Base-by-base conservation (phyloP, 352 stramenopile species). In the Globisporangium cystogenes region DNA sequence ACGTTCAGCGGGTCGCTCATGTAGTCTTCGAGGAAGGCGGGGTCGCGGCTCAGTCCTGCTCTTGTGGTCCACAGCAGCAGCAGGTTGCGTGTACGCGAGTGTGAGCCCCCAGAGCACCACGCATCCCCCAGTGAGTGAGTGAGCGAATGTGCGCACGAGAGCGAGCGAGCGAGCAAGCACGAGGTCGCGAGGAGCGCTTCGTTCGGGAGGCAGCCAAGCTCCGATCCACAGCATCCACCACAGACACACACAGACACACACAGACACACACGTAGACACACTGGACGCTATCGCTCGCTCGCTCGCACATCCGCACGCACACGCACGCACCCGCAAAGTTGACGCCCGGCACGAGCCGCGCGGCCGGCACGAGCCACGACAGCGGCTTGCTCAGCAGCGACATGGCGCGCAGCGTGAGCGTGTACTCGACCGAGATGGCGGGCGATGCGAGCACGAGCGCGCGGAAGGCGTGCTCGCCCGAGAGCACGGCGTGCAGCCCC, bases 351-450 rank as follows among this genome's bases (percentile, higher is more conserved):
- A 86, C 74, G 41, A 86, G 58, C 36, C 62, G 66, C 20, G 72
- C 70, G 14, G 63, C 69, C 1, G 78, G 74, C 24, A 78, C 60
- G 21, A 81, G 35, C 61, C 58, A 69, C 48, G 65, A 65, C 1
- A 88, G 51, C 29, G 75, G 71, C 39, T 65, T 67, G 15, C 59
- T 62, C 21, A 84, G 27, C 7, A 58, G 29, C 61, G 68, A 65
- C 55, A 84, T 69, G 24, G 79, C 45, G 7, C 58, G 59, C 39
- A 89, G 62, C 51, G 53, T 37, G n/a, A 65, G 60, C 46, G 78
- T 87, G 50, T 65, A 71, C 60, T 86, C 75, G 29, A 87, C 78
- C 3, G 69, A 71, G 41, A 89, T 65, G n/a, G 79, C 72, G 0
- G 79, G 79, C 35, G 69, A 74, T 21, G 74, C 72, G 42, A 87